A percentile compares a stretch with the other conserved stretches of the same genome.
Evolutionary conservation across 768 basidiomycete species (phyloP).

Genomic region (Tulasnella sp.): DNA sequence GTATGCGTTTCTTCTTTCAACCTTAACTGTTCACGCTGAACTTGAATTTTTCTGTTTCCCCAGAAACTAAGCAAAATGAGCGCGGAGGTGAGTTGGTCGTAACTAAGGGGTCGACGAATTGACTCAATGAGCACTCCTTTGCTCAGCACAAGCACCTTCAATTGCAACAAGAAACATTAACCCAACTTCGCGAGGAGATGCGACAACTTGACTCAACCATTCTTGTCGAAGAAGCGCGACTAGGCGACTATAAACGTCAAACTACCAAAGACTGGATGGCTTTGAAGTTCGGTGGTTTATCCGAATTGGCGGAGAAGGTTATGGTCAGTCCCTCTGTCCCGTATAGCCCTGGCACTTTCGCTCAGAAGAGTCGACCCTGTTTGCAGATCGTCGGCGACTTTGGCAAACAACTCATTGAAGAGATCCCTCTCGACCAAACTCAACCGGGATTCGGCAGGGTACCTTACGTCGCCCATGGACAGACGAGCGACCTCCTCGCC

Average conservation of each 20-base stretch:
- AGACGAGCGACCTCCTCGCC: conserved; percentile 45
- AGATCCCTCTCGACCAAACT: conserved; percentile 70
- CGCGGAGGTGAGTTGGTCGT: conserved; percentile 34
- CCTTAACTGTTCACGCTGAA: neutral
- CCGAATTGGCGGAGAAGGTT: conserved; percentile 79
- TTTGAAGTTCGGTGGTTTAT: conserved; percentile 76
- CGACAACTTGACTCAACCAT: conserved; percentile 70
- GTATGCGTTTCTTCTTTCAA: neutral
- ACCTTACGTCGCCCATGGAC: conserved; percentile 54
- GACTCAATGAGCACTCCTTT: neutral
- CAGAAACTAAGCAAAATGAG: conserved; percentile 79
- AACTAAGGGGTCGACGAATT: neutral
- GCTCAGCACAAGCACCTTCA: conserved; percentile 59
- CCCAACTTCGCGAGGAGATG: conserved; percentile 65
- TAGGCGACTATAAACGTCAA: conserved; percentile 75
- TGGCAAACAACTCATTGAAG: conserved; percentile 43
- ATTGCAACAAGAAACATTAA: conserved; percentile 60
- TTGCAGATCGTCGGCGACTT: conserved; percentile 38
- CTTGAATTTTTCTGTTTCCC: neutral
- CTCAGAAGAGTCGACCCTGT: neutral
- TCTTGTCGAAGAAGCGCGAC: conserved; percentile 62
- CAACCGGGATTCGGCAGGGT: conserved; percentile 67
- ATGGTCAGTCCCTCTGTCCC: too few species aligned
- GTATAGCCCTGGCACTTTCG: neutral
- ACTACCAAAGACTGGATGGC: conserved; percentile 60